phyloP scores from a whole-genome alignment of 768 basidiomycete genomes.

The Chlorophyllum brunneum region DNA sequence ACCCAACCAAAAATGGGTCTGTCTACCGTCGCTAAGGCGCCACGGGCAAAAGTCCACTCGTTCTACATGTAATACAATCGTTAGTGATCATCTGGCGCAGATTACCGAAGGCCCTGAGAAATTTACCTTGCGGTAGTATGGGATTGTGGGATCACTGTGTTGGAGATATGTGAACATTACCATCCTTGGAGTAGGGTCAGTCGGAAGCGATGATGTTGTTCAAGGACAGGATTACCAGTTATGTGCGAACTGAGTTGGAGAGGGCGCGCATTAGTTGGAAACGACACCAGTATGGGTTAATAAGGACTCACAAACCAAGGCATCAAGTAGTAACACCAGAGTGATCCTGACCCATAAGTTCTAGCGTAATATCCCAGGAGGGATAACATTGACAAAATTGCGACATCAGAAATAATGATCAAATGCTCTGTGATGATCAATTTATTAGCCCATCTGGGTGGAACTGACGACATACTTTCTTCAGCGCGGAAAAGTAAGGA shows the following conservation, averaged over 20 bases:
- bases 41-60: slow-evolving; percentile 58
- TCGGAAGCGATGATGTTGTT: slow-evolving; percentile 1
- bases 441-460: not conserved
- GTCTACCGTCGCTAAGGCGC: slow-evolving; percentile 59
- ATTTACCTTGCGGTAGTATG: slow-evolving; percentile 49
- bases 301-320: slow-evolving; percentile 43
- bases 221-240: slow-evolving; percentile 30
- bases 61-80: slow-evolving; percentile 21
- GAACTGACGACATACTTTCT: slow-evolving; percentile 29
- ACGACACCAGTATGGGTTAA: not conserved
- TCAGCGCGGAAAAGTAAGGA: slow-evolving; percentile 43
- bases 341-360: slow-evolving; percentile 25
- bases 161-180: slow-evolving; percentile 61
- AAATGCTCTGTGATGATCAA: slow-evolving; percentile 21
- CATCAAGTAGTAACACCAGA: slow-evolving; percentile 39
- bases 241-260: slow-evolving; percentile 35
- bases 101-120: not conserved
- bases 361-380: slow-evolving; percentile 29
- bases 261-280: not conserved
- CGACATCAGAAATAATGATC: slow-evolving; percentile 40
- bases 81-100: not conserved
- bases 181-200: slow-evolving; percentile 36
- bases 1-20: slow-evolving; percentile 57
- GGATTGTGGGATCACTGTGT: slow-evolving; percentile 56
- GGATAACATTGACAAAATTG: slow-evolving; percentile 34